Conservation (phyloP, 371 early-diverging fungal species). For the Blastocladiella emersonii region DNA sequence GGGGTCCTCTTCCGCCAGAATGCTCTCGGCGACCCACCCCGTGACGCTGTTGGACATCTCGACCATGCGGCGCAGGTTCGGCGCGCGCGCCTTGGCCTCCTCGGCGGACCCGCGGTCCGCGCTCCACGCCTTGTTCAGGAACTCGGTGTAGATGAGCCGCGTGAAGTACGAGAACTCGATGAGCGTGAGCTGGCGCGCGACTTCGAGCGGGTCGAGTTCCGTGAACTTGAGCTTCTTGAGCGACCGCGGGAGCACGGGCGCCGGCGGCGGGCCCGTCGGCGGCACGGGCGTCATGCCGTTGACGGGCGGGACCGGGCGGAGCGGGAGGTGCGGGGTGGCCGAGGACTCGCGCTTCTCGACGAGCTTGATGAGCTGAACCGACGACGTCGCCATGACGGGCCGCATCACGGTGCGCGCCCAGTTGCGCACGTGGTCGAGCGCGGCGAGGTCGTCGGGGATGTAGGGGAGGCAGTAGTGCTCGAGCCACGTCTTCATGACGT, state of each 20-base stretch:
- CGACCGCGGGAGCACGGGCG: conserved; percentile 52
- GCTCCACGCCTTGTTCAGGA: conserved; percentile 79
- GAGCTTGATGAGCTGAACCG: conserved; percentile 10
- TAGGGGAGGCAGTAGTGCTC: conserved; percentile 48
- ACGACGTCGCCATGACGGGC: conserved; percentile 2
- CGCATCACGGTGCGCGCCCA: conserved; percentile 64
- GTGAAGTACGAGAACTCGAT: conserved; percentile 66
- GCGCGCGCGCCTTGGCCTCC: conserved; percentile 33
- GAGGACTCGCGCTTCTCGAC: conserved; percentile 5
- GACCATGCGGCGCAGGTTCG: conserved; percentile 60
- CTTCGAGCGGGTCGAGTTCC: conserved; percentile 80
- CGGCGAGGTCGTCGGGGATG: conserved; percentile 27
- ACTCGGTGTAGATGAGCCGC: conserved; percentile 70
- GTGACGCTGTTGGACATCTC: conserved; percentile 54
- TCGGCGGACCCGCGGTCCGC: conserved; percentile 38
- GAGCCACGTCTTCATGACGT: conserved; percentile 82
- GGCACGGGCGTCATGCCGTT: background rate
- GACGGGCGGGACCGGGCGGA: background rate
- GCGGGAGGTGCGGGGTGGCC: conserved; percentile 3
- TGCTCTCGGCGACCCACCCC: conserved; percentile 73
- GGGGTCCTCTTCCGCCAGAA: conserved; percentile 61
- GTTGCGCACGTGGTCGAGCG: conserved; percentile 53
- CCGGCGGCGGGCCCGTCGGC: conserved; percentile 20
- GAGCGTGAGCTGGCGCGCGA: conserved; percentile 85
- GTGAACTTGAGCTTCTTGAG: conserved; percentile 47